Conservation (phyloP, 192 early-diverging fungal genomes). For the Irineochytrium annulatum region DNA sequence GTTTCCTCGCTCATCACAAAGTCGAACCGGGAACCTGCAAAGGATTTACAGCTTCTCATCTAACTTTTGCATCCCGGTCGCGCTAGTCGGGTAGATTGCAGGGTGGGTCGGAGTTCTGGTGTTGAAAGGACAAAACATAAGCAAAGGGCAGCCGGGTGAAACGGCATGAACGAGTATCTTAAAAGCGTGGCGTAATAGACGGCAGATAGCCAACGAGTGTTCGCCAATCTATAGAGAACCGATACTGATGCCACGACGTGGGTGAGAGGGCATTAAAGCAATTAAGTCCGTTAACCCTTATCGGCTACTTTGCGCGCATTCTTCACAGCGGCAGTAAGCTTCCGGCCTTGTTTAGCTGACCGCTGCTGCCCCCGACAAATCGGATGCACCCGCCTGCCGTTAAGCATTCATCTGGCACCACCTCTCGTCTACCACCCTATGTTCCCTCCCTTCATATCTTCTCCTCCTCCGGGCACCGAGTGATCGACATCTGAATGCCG, state of each 20-base stretch:
- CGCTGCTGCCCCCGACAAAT: too few species aligned
- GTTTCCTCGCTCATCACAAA: slow-evolving; percentile 46
- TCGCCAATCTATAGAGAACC: slow-evolving; percentile 51
- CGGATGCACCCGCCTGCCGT: too few species aligned
- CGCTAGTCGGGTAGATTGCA: slow-evolving; percentile 6
- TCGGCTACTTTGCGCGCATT: too few species aligned
- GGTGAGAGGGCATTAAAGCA: too few species aligned
- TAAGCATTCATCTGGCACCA: too few species aligned
- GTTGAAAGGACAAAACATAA: too few species aligned
- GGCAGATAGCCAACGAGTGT: slow-evolving; percentile 28
- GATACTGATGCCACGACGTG: slow-evolving; percentile 47
- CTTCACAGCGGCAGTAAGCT: too few species aligned
- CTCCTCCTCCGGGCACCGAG: slow-evolving; percentile 19
- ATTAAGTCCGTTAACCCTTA: too few species aligned
- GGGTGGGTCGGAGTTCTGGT: slow-evolving; percentile 41
- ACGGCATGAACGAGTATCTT: slow-evolving; percentile 42
- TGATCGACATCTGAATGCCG: slow-evolving; percentile 32
- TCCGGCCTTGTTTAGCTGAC: too few species aligned
- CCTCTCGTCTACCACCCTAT: slow-evolving; percentile 1
- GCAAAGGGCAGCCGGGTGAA: too few species aligned
- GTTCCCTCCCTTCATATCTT: slow-evolving; percentile 10
- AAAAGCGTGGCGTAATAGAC: slow-evolving; percentile 26
- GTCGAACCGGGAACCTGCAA: slow-evolving; percentile 47
- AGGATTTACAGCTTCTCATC: slow-evolving; percentile 31
- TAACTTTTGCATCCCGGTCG: neutral